Evolutionary conservation across 495 filamentous ascomycete species (phyloP), one percentile per base, ranked within the genome.

Genomic region (Saxophila tyrrhenica): DNA sequence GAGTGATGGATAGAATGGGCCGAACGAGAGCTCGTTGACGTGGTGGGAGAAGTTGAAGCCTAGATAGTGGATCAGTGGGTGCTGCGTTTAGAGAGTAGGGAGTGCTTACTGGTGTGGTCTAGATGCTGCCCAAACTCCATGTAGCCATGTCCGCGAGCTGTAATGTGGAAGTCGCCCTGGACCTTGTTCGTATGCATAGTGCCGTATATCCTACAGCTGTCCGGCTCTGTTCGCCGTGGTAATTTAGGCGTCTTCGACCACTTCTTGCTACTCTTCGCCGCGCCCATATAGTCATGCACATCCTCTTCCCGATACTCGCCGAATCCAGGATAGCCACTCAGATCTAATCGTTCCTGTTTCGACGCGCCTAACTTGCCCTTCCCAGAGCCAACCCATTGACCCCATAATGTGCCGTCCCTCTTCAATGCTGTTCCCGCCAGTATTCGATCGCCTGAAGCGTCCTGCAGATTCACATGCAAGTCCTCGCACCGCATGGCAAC

Each of bases 101-200:
- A 25, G 10, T 25, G 74, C 80, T 66, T 75, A 94, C 89, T 65
- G 3, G 62, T 70, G 65, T 96, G 92, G 69, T 92, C 86, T 62
- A 99, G 70, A 77, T 99, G 94, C 52, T 79, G 71, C 39, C 78
- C 81, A 55, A 79, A 72, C 64, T 92, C 87, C 61, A 74, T 74
- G 69, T 99, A 99, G 10, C 92, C 92, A 71, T 99, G 94, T 0
- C 92, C 92, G 50, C 89, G 69, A 1, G 94, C 94, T 13, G 91
- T 99, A 62, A 99, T 94, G 64, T 99, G 92, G 65, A 99, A 97
- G 69, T 99, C 91, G 0, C 94, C 92, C 68, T 95, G 90, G 47
- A 99, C 92, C 69, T 92, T 94, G 63, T 97, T 96, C 41, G 90
- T 77, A 65, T 92, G 86, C 60, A 99, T 69, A 56, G 82, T 91